A percentile compares a stretch with the other conserved stretches of the same genome.
Conservation (phyloP, 805 yeast species). For the Metschnikowia lochheadii region DNA sequence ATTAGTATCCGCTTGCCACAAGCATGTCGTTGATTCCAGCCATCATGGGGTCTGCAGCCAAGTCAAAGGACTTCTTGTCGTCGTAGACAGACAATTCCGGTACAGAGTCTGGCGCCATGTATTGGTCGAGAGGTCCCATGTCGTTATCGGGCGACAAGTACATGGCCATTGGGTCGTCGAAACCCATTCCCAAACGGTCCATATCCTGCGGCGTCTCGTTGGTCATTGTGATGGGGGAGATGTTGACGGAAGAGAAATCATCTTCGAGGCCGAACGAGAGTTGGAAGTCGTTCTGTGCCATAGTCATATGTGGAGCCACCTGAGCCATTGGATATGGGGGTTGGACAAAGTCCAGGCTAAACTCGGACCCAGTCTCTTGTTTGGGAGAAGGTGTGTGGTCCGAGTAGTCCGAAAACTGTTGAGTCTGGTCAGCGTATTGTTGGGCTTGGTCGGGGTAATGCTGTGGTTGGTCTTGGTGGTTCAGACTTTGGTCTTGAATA, state of each 20-base stretch:
- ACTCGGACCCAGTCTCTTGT: not conserved
- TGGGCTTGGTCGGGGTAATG: too few relatives aligned
- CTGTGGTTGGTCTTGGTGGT: too few relatives aligned
- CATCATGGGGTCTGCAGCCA: slow-evolving; percentile 3
- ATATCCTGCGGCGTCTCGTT: slow-evolving; percentile 4
- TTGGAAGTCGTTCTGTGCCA: not conserved
- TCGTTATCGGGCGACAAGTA: not conserved
- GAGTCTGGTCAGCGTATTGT: too few relatives aligned
- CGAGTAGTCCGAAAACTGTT: not conserved
- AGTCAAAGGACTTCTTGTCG: slow-evolving; percentile 11
- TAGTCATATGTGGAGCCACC: slow-evolving; percentile 5
- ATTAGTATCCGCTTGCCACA: slow-evolving; percentile 5
- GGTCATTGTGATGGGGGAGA: slow-evolving; percentile 6
- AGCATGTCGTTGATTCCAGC: slow-evolving; percentile 9
- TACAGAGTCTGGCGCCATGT: slow-evolving; percentile 1
- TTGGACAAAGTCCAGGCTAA: not conserved
- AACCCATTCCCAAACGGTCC: not conserved
- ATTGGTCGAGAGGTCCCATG: not conserved
- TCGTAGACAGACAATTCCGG: slow-evolving; percentile 3
- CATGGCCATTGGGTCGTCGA: slow-evolving; percentile 3
- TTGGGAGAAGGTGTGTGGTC: not conserved
- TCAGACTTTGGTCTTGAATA: too few relatives aligned
- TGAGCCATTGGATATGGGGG: not conserved
- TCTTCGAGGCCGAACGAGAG: slow-evolving; percentile 2
- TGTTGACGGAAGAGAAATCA: not conserved